Percentiles rank a stretch among this genome's conserved stretches.
Evolutionary conservation across 164 flowering plant genomes (phyloP).

Genomic region (Kalanchoe fedtschenkoi): DNA sequence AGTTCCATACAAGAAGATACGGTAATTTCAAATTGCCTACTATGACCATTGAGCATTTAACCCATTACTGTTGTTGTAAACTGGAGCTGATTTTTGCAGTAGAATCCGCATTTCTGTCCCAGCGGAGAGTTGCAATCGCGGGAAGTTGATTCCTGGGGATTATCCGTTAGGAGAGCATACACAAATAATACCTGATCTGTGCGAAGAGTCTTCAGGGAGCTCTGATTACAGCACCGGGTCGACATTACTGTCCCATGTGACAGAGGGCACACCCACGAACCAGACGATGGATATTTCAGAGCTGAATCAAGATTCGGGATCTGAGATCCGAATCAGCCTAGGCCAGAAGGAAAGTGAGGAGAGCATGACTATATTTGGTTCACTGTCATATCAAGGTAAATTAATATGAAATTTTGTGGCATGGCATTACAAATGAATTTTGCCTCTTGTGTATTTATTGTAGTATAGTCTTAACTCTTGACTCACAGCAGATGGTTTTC

Average conservation of each 20-base stretch:
- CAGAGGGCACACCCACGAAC: neutral
- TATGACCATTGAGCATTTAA: neutral
- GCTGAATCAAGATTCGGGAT: neutral
- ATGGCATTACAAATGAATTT: too few relatives aligned
- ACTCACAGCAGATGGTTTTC: neutral
- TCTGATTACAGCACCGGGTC: slow-evolving; percentile 84
- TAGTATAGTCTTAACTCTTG: neutral
- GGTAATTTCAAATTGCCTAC: slow-evolving; percentile 30
- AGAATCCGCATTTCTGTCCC: slow-evolving; percentile 33
- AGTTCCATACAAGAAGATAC: slow-evolving; percentile 36
- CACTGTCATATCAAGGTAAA: neutral
- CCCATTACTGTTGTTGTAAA: neutral
- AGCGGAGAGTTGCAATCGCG: slow-evolving; percentile 20
- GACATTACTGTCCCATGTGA: slow-evolving; percentile 27
- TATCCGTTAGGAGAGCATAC: slow-evolving; percentile 58
- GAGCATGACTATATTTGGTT: neutral
- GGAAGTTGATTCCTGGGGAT: slow-evolving; percentile 24
- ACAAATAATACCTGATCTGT: slow-evolving; percentile 45
- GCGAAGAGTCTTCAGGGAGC: slow-evolving; percentile 66
- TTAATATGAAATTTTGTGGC: too few relatives aligned
- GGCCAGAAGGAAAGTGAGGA: neutral
- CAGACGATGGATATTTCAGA: neutral
- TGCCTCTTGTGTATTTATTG: too few relatives aligned
- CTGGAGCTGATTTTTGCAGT: slow-evolving; percentile 17
- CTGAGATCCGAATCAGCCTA: neutral